Evolutionary conservation across 805 yeast species (phyloP).

Genomic region (Candida koratica): DNA sequence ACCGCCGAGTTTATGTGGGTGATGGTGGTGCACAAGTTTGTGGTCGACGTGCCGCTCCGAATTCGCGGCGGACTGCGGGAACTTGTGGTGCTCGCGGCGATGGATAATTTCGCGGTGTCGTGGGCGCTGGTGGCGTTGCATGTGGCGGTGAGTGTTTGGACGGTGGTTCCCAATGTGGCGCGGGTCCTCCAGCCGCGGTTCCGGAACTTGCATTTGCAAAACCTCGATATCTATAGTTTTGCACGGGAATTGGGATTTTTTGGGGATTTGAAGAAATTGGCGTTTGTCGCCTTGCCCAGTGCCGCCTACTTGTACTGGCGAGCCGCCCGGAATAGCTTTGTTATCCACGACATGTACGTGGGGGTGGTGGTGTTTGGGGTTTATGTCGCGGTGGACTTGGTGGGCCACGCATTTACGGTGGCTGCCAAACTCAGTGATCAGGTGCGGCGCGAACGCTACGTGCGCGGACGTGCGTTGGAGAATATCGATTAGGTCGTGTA

Average conservation of each 20-base stretch:
- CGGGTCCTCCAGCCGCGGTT: not conserved
- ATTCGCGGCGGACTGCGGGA: not conserved
- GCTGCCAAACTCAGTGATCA: conserved; percentile 32
- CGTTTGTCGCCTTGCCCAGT: conserved; percentile 7
- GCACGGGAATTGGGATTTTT: not conserved
- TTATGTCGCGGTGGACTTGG: conserved; percentile 14
- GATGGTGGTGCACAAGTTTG: not conserved
- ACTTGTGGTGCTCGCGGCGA: not conserved
- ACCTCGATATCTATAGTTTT: conserved; percentile 8
- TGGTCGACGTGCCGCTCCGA: conserved; percentile 2
- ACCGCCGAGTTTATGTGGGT: not conserved
- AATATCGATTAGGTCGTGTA: conserved; percentile 30
- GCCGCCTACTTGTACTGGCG: conserved; percentile 5
- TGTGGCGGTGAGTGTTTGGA: conserved; percentile 2
- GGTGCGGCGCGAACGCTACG: conserved; percentile 57
- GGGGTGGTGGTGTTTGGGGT: conserved; percentile 13
- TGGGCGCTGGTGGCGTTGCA: not conserved
- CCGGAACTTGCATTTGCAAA: not conserved
- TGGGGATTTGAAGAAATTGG: conserved; percentile 3
- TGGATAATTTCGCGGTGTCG: not conserved
- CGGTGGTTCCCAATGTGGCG: not conserved
- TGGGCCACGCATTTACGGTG: conserved; percentile 11
- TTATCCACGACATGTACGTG: conserved; percentile 8
- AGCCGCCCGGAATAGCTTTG: not conserved
- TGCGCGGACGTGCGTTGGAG: conserved; percentile 53